Evolutionary conservation across 2,329 filamentous ascomycete genomes (phyloP).

Genomic region (Leptographium procerum): DNA sequence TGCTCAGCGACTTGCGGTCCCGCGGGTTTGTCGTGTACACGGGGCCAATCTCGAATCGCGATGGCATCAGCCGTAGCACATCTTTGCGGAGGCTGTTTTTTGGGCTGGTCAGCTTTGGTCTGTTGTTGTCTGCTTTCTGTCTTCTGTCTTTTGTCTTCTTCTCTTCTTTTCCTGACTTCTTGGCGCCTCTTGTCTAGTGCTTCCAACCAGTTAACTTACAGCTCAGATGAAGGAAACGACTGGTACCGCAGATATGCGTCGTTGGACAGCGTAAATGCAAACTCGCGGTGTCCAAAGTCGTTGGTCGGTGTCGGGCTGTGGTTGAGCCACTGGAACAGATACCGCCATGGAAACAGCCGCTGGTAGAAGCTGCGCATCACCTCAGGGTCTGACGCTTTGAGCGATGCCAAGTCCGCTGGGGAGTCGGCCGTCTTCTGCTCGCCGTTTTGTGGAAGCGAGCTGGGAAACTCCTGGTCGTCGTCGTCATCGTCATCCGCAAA

Average conservation of each 20-base stretch:
- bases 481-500: conserved; percentile 49
- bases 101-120: background rate
- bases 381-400: conserved; percentile 56
- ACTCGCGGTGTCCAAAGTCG: conserved; percentile 89
- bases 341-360: conserved; percentile 86
- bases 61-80: conserved; percentile 75
- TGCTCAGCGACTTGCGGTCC: conserved; percentile 79
- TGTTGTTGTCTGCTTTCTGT: background rate
- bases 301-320: conserved; percentile 75
- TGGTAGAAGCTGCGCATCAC: conserved; percentile 92
- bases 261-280: conserved; percentile 88
- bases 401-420: conserved; percentile 13
- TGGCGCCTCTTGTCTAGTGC: no score
- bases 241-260: conserved; percentile 91
- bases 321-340: conserved; percentile 96
- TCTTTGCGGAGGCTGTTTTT: conserved; percentile 76
- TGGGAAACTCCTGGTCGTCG: conserved; percentile 51
- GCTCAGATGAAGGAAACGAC: conserved; percentile 44
- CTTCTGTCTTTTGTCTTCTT: background rate
- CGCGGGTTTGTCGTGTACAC: conserved; percentile 90
- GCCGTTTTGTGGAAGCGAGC: conserved; percentile 12
- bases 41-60: conserved; percentile 97
- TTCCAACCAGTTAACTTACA: conserved; percentile 18
- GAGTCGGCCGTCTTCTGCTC: background rate
- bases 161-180: background rate